Conservation (phyloP, 805 yeast species). For the Kluyveromyces wickerhamii region DNA sequence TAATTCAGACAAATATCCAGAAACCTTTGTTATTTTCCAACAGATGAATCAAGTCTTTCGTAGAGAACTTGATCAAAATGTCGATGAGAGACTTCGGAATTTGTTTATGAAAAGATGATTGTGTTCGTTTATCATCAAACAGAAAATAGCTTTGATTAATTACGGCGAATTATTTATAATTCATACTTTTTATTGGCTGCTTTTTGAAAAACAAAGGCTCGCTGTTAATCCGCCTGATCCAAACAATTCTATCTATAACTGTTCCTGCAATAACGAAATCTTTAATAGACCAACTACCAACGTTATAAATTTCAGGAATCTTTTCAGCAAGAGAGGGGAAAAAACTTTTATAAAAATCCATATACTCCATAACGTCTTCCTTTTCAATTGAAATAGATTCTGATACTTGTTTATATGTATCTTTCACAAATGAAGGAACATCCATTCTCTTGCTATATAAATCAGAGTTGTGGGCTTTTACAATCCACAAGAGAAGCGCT, state of each 20-base stretch:
- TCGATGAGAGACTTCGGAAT: too few species aligned
- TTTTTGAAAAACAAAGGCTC: slow-evolving; percentile 32
- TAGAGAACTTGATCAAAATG: too few species aligned
- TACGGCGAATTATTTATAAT: too few species aligned
- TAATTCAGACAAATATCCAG: too few species aligned
- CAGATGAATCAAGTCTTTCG: too few species aligned
- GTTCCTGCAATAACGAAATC: slow-evolving; percentile 40
- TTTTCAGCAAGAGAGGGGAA: slow-evolving; percentile 40
- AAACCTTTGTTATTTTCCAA: too few species aligned
- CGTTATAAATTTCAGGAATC: slow-evolving; percentile 50
- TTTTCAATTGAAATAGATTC: slow-evolving; percentile 36
- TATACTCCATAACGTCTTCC: slow-evolving; percentile 48
- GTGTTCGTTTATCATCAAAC: too few species aligned
- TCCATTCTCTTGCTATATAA: slow-evolving; percentile 26
- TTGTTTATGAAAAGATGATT: too few species aligned
- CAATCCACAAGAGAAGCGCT: slow-evolving; percentile 53
- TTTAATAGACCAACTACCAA: slow-evolving; percentile 39
- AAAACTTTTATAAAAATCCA: slow-evolving; percentile 44
- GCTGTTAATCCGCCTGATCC: slow-evolving; percentile 31
- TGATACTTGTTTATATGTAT: slow-evolving; percentile 32
- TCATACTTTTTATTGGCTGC: too few species aligned
- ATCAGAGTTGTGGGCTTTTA: slow-evolving; percentile 45
- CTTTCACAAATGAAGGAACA: slow-evolving; percentile 46
- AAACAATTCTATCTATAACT: slow-evolving; percentile 44
- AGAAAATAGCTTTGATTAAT: too few species aligned